Evolutionary conservation across 345 rosid genomes (phyloP), one percentile per base, ranked within the genome.

Genomic region (Psidium guajava): DNA sequence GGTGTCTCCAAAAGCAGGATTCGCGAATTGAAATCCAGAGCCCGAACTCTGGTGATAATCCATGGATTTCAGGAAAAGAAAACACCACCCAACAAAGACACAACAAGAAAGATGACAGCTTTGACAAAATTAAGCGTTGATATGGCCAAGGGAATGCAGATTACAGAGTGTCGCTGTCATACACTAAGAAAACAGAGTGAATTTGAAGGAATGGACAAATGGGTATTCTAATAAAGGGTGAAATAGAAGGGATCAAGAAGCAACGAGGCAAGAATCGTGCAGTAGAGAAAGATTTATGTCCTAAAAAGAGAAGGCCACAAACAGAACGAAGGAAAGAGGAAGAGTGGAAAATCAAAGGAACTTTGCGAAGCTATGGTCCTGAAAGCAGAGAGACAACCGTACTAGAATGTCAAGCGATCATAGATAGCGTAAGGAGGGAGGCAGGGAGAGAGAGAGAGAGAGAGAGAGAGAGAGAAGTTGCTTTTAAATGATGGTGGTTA

Each of bases 1-100:
- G 59, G 99, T 97, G 83, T 95, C 99, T 53, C 99, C 99, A 86
- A 95, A 95, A 61, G 99, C 95, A 44, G 97, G 95, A 88, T 93
- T 95, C 91, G 89, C 69, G 90, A 91, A 93, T 50, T 92, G 98
- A 85, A 91, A 93, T 83, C 93, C 94, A 77, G 95, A 88, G 85
- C 92, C 88, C 84, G 92, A 91, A 86, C 89, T 84, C 55, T 91
- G 88, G 74, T 94, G 96, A 90, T 91, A 92, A 85, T 95, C 94
- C 98, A 95, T 93, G 56, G 42, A 83, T 28, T 42, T 8, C 55
- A 27, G 44, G 3, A n/a, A 15, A 49, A 83, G 0, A 24, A 13
- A 77, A 82, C 28, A 85, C 36, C 47, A 4, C 59, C 32, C 24
- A 44, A 49, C 54, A 22, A 40, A n/a, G 77, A 61, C 36, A 61